Evolutionary conservation across 176 grass and related monocot species (phyloP), one percentile per base, ranked within the genome.

Genomic region (Tillandsia leiboldiana): DNA sequence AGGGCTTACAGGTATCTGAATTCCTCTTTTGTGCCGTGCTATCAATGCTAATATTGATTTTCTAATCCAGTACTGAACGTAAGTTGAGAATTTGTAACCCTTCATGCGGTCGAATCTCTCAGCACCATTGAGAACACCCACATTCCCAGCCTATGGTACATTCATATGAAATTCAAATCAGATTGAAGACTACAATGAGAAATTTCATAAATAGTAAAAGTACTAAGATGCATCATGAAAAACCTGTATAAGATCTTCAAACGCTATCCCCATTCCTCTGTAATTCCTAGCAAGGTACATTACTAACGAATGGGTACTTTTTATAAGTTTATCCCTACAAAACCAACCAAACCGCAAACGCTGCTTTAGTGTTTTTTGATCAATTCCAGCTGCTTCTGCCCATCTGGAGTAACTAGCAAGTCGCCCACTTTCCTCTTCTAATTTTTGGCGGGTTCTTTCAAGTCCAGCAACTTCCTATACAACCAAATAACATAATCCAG

Each of bases 201-300:
- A 33, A 65, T 51, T 52, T 9, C 48, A 53, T 11, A 51, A 11
- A 9, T 62, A 18, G 76, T 11, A 67, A 68, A 62, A 12, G 49
- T 1, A 48, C 49, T 53, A 66, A 66, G 23, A 52, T 66, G 12
- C 24, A 24, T 48, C 58, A 18, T 69, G 42, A n/a, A 58, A 13
- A 69, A 92, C 92, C 92, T 96, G 92, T 57, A 92, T 79, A 66
- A 96, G 69, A 79, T 96, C 92, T 12, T 96, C 92, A 76, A 84
- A 82, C 9, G 76, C 81, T 29, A 90, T 85, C 8, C 92, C 88
- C 59, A 92, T 71, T 80, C 88, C 88, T 6, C 66, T 85, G 54
- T 83, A 96, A 26, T 90, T 79, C 70, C 63, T 85, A 15, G 89
- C 88, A 75, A 96, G 76, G 57, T 83, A 89, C 68, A 78, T 83